A percentile compares a stretch with the other conserved stretches of the same genome.
phyloP scores from a whole-genome alignment of 1,284 basidiomycete species.

The Tylopilus orsonianus region DNA sequence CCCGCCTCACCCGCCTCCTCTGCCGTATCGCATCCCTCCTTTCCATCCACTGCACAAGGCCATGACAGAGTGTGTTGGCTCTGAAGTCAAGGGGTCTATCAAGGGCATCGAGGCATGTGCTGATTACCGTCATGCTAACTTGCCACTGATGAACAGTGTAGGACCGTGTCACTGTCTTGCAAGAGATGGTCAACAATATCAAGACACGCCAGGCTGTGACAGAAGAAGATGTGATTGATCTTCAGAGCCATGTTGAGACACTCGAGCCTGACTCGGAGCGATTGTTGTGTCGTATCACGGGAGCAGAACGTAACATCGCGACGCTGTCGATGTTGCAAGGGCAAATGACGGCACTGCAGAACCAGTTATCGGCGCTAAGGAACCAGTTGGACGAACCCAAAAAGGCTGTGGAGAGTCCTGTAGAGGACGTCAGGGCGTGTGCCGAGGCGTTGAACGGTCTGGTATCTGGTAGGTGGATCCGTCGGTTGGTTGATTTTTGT shows the following conservation, averaged over 20 bases:
- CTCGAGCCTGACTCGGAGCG: constrained; percentile 38
- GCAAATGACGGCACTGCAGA: constrained; percentile 21
- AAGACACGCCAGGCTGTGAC: constrained; percentile 27
- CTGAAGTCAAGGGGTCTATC: constrained; percentile 26
- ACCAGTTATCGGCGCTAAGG: no score
- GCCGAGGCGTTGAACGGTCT: constrained; percentile 29
- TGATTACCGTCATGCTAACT: neutral
- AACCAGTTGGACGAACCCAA: constrained; percentile 11
- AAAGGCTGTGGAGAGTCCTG: constrained; percentile 12
- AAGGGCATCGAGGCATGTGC: constrained; percentile 24
- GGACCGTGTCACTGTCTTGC: constrained; percentile 28
- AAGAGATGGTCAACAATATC: constrained; percentile 20
- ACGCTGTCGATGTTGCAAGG: constrained; percentile 40
- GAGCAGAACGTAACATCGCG: constrained; percentile 34
- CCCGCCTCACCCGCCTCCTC: neutral
- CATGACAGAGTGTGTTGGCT: constrained; percentile 20
- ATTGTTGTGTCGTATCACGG: constrained; percentile 30
- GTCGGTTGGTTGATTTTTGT: neutral
- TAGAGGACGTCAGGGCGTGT: constrained; percentile 29
- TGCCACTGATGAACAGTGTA: constrained; percentile 10
- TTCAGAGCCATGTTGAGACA: constrained; percentile 42
- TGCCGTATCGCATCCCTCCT: constrained; percentile 11
- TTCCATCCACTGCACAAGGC: constrained; percentile 18
- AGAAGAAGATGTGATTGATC: constrained; percentile 42
- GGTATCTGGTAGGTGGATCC: constrained; percentile 30